Conservation (phyloP, 129 eudicot species). For the Pulicaria dysenterica region DNA sequence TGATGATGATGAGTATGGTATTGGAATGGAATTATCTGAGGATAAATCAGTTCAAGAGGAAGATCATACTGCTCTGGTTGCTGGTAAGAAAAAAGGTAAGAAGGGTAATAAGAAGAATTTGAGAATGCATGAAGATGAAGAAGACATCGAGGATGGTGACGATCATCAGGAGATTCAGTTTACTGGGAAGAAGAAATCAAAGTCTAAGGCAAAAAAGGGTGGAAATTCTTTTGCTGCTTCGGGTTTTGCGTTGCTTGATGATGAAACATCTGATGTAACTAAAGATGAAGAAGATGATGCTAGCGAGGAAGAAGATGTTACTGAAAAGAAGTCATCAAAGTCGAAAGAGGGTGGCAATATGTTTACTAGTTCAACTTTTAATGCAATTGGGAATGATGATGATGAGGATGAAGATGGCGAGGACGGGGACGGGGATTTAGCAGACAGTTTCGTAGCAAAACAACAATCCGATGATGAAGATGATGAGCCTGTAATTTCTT, state of each 20-base stretch:
- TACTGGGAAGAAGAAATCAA: constrained; percentile 57
- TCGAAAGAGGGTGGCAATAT: constrained; percentile 43
- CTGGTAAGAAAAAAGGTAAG: constrained; percentile 60
- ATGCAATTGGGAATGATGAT: constrained; percentile 49
- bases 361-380: constrained; percentile 48
- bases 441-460: constrained; percentile 24
- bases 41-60: constrained; percentile 52
- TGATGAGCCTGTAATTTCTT: constrained; percentile 49
- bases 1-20: constrained; percentile 78
- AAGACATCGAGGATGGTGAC: constrained; percentile 36
- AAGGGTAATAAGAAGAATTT: constrained; percentile 48
- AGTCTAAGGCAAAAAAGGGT: constrained; percentile 53
- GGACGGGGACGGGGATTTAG: constrained; percentile 36
- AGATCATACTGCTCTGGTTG: constrained; percentile 29
- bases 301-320: constrained; percentile 49
- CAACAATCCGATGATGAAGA: constrained; percentile 42
- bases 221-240: constrained; percentile 52
- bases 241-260: constrained; percentile 67
- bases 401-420: constrained; percentile 12
- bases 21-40: constrained; percentile 60
- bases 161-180: constrained; percentile 38
- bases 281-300: constrained; percentile 40
- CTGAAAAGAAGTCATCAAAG: constrained; percentile 51
- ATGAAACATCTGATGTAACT: constrained; percentile 40
- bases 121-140: constrained; percentile 44